phyloP scores from a whole-genome alignment of 1,284 basidiomycete genomes.

The Moesziomyces globuligerus region DNA sequence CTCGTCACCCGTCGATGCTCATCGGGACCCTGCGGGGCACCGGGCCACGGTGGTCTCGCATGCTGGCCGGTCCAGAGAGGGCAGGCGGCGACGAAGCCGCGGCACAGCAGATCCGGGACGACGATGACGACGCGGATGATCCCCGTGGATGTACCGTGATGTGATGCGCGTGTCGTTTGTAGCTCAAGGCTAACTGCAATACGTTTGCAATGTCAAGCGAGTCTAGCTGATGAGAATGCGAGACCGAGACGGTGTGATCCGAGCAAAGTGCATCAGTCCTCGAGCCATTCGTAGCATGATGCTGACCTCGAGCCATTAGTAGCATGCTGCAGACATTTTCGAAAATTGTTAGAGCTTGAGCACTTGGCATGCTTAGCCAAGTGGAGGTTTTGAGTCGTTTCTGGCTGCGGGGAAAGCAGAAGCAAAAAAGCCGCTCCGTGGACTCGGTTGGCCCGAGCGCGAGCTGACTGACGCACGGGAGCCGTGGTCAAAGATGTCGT shows the following conservation, averaged over 20 bases:
- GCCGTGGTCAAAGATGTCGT: no score
- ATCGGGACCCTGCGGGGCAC: neutral
- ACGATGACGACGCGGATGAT: constrained; percentile 20
- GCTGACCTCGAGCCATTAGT: neutral
- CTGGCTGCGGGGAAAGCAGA: neutral
- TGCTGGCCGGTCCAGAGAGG: constrained; percentile 4
- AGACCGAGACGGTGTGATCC: neutral
- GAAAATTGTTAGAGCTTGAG: neutral
- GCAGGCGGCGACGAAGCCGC: neutral
- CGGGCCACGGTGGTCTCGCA: constrained; percentile 12
- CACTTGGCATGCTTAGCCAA: neutral
- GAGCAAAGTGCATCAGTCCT: neutral
- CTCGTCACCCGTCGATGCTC: constrained; percentile 1
- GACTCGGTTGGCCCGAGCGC: neutral
- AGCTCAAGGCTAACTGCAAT: no score
- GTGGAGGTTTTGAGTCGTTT: neutral
- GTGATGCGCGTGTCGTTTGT: constrained; percentile 1
- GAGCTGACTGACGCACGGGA: neutral
- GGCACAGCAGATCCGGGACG: neutral
- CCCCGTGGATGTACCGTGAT: constrained; percentile 43
- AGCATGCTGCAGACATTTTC: neutral
- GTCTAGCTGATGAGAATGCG: no score
- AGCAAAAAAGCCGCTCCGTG: no score
- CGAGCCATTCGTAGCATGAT: neutral
- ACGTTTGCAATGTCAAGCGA: no score